A percentile compares a stretch with the other conserved stretches of the same genome.
phyloP scores from a whole-genome alignment of 352 stramenopile species.

The Phytopythium chamaehyphon region DNA sequence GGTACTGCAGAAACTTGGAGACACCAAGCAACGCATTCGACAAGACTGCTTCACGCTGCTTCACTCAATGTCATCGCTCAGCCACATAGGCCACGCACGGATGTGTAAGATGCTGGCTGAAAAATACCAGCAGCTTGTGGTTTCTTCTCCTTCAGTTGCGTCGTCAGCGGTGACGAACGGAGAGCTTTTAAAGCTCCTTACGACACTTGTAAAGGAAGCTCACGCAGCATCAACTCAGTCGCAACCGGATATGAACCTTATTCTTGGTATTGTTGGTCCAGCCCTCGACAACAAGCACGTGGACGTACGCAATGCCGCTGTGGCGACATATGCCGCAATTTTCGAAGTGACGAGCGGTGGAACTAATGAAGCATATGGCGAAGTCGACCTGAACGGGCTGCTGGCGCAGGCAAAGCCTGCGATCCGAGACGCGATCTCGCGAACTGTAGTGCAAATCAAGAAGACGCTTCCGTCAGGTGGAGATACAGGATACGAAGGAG shows the following conservation, averaged over 20 bases:
- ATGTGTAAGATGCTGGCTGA: slow-evolving; percentile 64
- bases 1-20: slow-evolving; percentile 69
- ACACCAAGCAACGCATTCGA: slow-evolving; percentile 72
- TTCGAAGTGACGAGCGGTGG: slow-evolving; percentile 69
- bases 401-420: slow-evolving; percentile 58
- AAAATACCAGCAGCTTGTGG: slow-evolving; percentile 43
- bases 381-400: slow-evolving; percentile 63
- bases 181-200: slow-evolving; percentile 66
- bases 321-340: slow-evolving; percentile 59
- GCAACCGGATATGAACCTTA: slow-evolving; percentile 28
- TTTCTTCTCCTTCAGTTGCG: slow-evolving; percentile 22
- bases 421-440: slow-evolving; percentile 68
- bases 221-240: slow-evolving; percentile 2
- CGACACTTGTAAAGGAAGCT: slow-evolving; percentile 46
- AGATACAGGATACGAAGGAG: slow-evolving; percentile 3
- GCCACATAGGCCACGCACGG: slow-evolving; percentile 50
- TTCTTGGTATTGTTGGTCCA: slow-evolving; percentile 41
- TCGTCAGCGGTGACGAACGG: slow-evolving; percentile 48
- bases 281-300: slow-evolving; percentile 84
- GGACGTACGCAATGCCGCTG: slow-evolving; percentile 67
- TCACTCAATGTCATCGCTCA: slow-evolving; percentile 50
- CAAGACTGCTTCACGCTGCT: slow-evolving; percentile 70
- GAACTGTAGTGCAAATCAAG: slow-evolving; percentile 63
- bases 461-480: slow-evolving; percentile 24
- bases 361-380: slow-evolving; percentile 17